These are phyloP conservation scores for Wickerhamiella slavikovae DNA, from an alignment of 805 yeast species.

Conservation along the genomic window DNA sequence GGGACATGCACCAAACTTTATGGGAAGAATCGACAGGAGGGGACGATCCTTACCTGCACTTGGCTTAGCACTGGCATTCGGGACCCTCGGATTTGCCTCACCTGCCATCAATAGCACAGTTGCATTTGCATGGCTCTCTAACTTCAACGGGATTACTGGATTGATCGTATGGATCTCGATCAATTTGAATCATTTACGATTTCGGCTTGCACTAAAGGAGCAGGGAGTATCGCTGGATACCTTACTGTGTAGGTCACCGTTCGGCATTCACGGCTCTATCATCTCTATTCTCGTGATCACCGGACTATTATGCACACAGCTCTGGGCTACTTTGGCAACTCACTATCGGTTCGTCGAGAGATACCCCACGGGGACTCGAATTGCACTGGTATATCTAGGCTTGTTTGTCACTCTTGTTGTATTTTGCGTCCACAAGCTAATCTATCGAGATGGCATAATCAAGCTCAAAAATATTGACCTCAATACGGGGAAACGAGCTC, in stretches of 20 bases:
- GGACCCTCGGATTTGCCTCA: constrained; percentile 36
- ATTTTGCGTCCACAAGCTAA: too few relatives aligned
- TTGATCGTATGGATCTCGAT: constrained; percentile 9
- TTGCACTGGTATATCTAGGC: too few relatives aligned
- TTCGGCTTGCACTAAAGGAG: constrained; percentile 32
- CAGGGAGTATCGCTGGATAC: constrained; percentile 52
- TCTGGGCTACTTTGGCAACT: too few relatives aligned
- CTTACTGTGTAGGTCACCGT: constrained; percentile 41
- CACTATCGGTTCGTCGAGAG: too few relatives aligned
- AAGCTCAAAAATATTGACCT: too few relatives aligned
- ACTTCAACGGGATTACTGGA: constrained; percentile 11
- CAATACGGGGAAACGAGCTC: too few relatives aligned
- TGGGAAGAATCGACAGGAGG: constrained; percentile 48
- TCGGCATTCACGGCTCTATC: constrained; percentile 47
- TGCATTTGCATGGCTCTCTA: constrained; percentile 13
- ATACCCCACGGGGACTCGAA: too few relatives aligned
- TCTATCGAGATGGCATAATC: too few relatives aligned
- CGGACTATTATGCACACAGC: too few relatives aligned
- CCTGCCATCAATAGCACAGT: constrained; percentile 25
- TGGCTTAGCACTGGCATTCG: constrained; percentile 25
- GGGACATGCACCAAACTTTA: constrained; percentile 36
- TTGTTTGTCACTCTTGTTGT: too few relatives aligned
- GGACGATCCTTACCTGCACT: constrained; percentile 67
- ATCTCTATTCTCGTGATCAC: too few relatives aligned
- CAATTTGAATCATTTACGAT: constrained; percentile 5